phyloP scores from a whole-genome alignment of 2,329 filamentous ascomycete genomes.

The Paracorniculantispora psalliotae region DNA sequence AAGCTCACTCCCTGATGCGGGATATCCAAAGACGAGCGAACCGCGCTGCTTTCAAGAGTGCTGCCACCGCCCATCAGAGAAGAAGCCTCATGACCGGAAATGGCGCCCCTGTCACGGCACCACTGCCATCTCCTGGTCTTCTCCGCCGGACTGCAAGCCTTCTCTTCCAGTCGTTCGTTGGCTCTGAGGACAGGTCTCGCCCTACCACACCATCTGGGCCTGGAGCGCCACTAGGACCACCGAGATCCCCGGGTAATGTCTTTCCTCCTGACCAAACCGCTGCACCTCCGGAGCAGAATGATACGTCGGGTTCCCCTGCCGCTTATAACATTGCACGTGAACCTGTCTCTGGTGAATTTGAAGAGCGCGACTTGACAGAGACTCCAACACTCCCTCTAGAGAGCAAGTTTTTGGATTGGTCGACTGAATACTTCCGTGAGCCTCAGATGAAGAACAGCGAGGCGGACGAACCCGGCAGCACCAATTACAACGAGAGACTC shows the following conservation, averaged over 20 bases:
- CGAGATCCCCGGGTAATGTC: conserved; percentile 30
- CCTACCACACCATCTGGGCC: conserved; percentile 28
- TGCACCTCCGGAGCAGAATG: conserved; percentile 68
- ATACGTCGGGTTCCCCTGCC: conserved; percentile 60
- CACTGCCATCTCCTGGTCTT: conserved; percentile 51
- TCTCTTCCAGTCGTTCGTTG: conserved; percentile 55
- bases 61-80: conserved; percentile 38
- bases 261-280: conserved; percentile 37
- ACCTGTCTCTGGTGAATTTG: conserved; percentile 73
- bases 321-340: conserved; percentile 71
- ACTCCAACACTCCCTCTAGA: conserved; percentile 66
- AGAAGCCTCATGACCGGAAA: conserved; percentile 33
- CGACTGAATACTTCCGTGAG: conserved; percentile 94
- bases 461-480: conserved; percentile 91
- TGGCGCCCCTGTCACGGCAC: conserved; percentile 31
- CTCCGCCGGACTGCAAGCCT: conserved; percentile 61
- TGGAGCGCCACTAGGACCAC: conserved; percentile 16
- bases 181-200: conserved; percentile 39
- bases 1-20: conserved; percentile 67
- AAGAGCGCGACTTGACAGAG: conserved; percentile 54
- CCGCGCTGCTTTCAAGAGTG: conserved; percentile 41
- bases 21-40: conserved; percentile 58
- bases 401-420: conserved; percentile 90
- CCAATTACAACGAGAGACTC: conserved; percentile 90
- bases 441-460: conserved; percentile 97